Conservation (phyloP, 345 rosid genomes). For the Gossypium stocksii region DNA sequence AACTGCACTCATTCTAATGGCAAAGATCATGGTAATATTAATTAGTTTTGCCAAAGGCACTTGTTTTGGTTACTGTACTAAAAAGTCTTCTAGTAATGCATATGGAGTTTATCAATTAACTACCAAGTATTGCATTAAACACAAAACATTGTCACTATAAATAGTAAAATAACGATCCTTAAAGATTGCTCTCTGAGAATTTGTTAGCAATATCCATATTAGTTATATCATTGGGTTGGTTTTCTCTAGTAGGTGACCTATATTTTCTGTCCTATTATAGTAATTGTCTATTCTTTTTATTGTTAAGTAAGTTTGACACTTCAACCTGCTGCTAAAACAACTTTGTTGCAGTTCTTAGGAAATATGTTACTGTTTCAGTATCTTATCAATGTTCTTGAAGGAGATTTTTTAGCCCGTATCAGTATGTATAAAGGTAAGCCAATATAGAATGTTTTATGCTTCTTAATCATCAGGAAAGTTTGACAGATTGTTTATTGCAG, state of each 20-base stretch:
- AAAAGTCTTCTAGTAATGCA: neutral
- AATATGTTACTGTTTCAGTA: conserved; percentile 70
- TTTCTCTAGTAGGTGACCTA: neutral
- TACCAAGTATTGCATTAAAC: neutral
- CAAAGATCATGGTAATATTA: neutral
- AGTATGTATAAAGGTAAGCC: conserved; percentile 45
- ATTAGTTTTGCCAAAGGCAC: neutral
- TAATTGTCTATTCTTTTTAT: neutral
- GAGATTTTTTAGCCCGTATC: conserved; percentile 53
- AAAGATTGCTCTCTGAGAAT: neutral
- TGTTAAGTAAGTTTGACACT: neutral
- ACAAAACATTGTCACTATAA: neutral
- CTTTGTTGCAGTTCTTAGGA: conserved; percentile 45
- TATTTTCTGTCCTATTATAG: neutral
- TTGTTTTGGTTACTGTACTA: neutral
- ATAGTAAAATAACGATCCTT: neutral
- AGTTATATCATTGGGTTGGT: neutral
- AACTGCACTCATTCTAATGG: neutral
- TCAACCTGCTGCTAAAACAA: conserved; percentile 21
- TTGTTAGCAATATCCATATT: neutral
- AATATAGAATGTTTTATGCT: neutral
- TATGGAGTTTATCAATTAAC: neutral
- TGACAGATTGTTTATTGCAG: conserved; percentile 36
- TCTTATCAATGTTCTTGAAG: conserved; percentile 61
- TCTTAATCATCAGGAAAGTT: conserved; percentile 6